Evolutionary conservation across 2,329 filamentous ascomycete genomes (phyloP).

Genomic region (Hypoxylon sp.): DNA sequence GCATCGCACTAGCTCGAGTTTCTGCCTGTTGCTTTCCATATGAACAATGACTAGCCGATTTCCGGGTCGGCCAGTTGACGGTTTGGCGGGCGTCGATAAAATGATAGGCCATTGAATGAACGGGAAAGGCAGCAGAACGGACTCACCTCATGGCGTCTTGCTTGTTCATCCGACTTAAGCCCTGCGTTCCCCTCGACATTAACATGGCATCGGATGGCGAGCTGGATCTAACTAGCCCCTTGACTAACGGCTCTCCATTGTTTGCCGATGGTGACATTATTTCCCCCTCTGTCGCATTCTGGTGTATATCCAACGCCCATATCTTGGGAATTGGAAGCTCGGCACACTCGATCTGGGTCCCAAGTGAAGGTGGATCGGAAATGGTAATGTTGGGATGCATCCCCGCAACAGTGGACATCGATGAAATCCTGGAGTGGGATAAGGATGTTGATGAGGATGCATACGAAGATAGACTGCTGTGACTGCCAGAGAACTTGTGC

Average conservation of each 20-base stretch:
- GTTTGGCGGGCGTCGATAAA: neutral
- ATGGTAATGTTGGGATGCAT: conserved; percentile 53
- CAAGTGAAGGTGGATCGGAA: conserved; percentile 55
- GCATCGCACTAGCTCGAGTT: conserved; percentile 5
- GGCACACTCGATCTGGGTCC: conserved; percentile 45
- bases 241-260: conserved; percentile 29
- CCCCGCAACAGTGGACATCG: conserved; percentile 64
- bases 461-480: conserved; percentile 65
- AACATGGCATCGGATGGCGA: conserved; percentile 53
- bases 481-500: conserved; percentile 64
- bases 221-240: conserved; percentile 29
- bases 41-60: conserved; percentile 6
- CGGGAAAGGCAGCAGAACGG: conserved; percentile 10
- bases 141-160: conserved; percentile 45
- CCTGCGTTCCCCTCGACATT: conserved; percentile 43
- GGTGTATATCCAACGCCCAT: conserved; percentile 16
- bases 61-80: conserved; percentile 4
- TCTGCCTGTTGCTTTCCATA: neutral
- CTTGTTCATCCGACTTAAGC: conserved; percentile 40
- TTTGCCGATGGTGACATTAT: conserved; percentile 33
- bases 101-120: conserved; percentile 20
- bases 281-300: conserved; percentile 34
- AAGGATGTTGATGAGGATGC: conserved; percentile 60
- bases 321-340: conserved; percentile 19
- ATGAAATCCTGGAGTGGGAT: conserved; percentile 66